Evolutionary conservation across 768 basidiomycete genomes (phyloP).

Genomic region (Trametes elegans): DNA sequence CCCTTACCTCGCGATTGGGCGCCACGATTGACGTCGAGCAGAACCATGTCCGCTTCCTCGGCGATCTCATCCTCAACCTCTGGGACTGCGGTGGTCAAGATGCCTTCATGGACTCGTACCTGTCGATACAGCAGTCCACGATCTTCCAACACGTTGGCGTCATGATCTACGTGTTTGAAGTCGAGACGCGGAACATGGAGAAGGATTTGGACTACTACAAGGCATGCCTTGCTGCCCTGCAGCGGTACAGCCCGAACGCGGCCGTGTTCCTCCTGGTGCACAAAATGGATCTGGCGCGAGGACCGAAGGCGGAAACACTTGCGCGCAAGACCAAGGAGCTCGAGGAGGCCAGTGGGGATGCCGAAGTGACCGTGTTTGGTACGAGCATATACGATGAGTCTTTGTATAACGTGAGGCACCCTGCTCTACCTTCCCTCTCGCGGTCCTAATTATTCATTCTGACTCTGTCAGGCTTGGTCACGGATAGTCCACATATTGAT

Average conservation of each 20-base stretch:
- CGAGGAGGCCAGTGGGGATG: conserved; percentile 61
- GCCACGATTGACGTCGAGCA: conserved; percentile 98
- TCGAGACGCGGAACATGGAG: conserved; percentile 78
- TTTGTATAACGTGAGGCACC: conserved; percentile 73
- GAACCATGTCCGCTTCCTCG: conserved; percentile 95
- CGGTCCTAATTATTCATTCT: conserved; percentile 7
- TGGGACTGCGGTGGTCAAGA: conserved; percentile 99
- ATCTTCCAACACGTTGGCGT: conserved; percentile 97
- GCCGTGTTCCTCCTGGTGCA: conserved; percentile 89
- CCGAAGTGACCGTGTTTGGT: conserved; percentile 71
- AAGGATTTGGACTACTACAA: conserved; percentile 92
- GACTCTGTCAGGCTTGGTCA: conserved; percentile 89
- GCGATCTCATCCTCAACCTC: conserved; percentile 91
- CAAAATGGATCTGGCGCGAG: conserved; percentile 94
- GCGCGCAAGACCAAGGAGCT: conserved; percentile 75
- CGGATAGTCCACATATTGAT: conserved; percentile 95
- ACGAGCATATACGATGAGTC: conserved; percentile 95
- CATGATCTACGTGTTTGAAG: conserved; percentile 98
- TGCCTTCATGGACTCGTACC: conserved; percentile 96
- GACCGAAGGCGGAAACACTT: conserved; percentile 57
- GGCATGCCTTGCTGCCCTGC: conserved; percentile 83
- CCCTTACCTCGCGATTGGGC: conserved; percentile 85
- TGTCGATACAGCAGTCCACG: conserved; percentile 86
- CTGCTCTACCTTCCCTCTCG: not conserved
- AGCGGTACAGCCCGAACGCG: conserved; percentile 77